Conservation (phyloP, 805 yeast species). For the Torulaspora microellipsoides region DNA sequence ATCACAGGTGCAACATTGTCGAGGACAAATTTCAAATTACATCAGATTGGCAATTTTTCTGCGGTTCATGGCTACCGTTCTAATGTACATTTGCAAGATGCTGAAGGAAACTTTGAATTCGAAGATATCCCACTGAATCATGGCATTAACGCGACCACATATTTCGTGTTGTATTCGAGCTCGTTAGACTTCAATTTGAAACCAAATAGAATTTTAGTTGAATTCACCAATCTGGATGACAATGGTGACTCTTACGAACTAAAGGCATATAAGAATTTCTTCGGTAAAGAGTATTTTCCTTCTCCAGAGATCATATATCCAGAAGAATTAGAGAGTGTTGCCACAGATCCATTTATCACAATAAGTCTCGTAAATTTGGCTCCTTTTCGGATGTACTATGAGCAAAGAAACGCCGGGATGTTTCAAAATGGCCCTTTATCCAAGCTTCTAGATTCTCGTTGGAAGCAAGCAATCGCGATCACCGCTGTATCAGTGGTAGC, state of each 20-base stretch:
- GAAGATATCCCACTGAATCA: slow-evolving; percentile 25
- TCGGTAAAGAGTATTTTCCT: slow-evolving; percentile 35
- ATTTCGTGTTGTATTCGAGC: slow-evolving; percentile 27
- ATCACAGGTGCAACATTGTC: slow-evolving; percentile 19
- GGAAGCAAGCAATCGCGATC: slow-evolving; percentile 35
- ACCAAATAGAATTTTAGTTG: slow-evolving; percentile 33
- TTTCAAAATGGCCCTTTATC: slow-evolving; percentile 38
- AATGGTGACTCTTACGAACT: slow-evolving; percentile 15
- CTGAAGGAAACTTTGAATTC: slow-evolving; percentile 29
- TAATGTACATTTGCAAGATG: slow-evolving; percentile 12
- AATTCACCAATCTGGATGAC: slow-evolving; percentile 17
- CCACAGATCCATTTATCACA: slow-evolving; percentile 20
- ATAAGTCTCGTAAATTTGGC: slow-evolving; percentile 24
- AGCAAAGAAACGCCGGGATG: slow-evolving; percentile 33
- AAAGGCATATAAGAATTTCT: slow-evolving; percentile 29
- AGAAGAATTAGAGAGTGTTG: slow-evolving; percentile 25
- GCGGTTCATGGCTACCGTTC: slow-evolving; percentile 13
- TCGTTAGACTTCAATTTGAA: slow-evolving; percentile 33
- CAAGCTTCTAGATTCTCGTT: slow-evolving; percentile 35
- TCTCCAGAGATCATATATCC: slow-evolving; percentile 31
- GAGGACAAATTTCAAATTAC: slow-evolving; percentile 25
- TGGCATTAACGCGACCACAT: slow-evolving; percentile 25
- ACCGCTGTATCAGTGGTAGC: slow-evolving; percentile 24
- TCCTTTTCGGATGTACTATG: slow-evolving; percentile 35
- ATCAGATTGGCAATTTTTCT: slow-evolving; percentile 26